Evolutionary conservation across 139 green algal species (phyloP).

Genomic region (Volvox africanus): DNA sequence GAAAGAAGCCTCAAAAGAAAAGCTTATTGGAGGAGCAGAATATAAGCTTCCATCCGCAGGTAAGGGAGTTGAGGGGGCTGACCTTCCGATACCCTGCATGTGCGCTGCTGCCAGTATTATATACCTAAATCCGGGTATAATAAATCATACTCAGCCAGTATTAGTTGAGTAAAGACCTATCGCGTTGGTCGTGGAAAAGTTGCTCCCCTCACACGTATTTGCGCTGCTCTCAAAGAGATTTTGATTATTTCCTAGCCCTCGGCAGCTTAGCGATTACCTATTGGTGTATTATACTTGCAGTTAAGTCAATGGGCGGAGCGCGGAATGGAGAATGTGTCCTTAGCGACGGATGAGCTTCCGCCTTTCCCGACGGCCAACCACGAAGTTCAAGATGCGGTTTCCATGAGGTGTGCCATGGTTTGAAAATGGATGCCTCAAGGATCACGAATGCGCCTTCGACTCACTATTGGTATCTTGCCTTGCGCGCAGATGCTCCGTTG

Average conservation of each 20-base stretch:
- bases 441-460: neutral
- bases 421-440: neutral
- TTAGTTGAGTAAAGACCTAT: too few relatives aligned
- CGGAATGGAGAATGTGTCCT: neutral
- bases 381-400: neutral
- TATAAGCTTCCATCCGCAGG: conserved; percentile 1
- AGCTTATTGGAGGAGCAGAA: neutral
- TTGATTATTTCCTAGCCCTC: neutral
- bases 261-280: neutral
- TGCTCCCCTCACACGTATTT: neutral
- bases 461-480: neutral
- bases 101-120: neutral
- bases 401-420: neutral
- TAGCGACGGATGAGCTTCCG: neutral
- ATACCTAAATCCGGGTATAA: neutral
- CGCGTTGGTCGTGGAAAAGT: neutral
- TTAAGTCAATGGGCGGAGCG: conserved; percentile 10
- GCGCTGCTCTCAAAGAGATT: neutral
- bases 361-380: neutral
- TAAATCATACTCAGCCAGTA: neutral
- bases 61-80: neutral
- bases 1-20: neutral
- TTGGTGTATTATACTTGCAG: neutral
- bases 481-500: neutral
- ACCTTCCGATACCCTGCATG: neutral